Evolutionary conservation across 345 rosid species (phyloP).

Genomic region (sweet orange (Citrus sinensis)): DVS_A1.0 CM039163.1:9943001-9943500

Average conservation of each 20-base stretch:
- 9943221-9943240: slow-evolving; percentile 28
- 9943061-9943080: neutral
- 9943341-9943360: slow-evolving; percentile 24
- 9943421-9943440: slow-evolving; percentile 90
- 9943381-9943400: neutral
- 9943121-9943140: slow-evolving; percentile 32
- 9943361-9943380: slow-evolving; percentile 38
- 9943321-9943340: slow-evolving; percentile 30
- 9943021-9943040: slow-evolving; percentile 33
- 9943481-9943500: slow-evolving; percentile 94
- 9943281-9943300: slow-evolving; percentile 18
- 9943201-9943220: slow-evolving; percentile 18
- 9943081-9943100: slow-evolving; percentile 29
- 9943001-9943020: slow-evolving; percentile 19
- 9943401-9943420: slow-evolving; percentile 86
- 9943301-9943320: slow-evolving; percentile 31
- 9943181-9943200: slow-evolving; percentile 11
- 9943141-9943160: slow-evolving; percentile 51
- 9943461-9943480: slow-evolving; percentile 90
- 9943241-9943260: slow-evolving; percentile 32
- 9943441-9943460: slow-evolving; percentile 68
- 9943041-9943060: slow-evolving; percentile 25
- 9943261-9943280: slow-evolving; percentile 31
- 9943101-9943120: slow-evolving; percentile 43
- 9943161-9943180: slow-evolving; percentile 32